Base-by-base conservation (phyloP, 306 rosid genomes). In the Pachyrhizus erosus region DNA sequence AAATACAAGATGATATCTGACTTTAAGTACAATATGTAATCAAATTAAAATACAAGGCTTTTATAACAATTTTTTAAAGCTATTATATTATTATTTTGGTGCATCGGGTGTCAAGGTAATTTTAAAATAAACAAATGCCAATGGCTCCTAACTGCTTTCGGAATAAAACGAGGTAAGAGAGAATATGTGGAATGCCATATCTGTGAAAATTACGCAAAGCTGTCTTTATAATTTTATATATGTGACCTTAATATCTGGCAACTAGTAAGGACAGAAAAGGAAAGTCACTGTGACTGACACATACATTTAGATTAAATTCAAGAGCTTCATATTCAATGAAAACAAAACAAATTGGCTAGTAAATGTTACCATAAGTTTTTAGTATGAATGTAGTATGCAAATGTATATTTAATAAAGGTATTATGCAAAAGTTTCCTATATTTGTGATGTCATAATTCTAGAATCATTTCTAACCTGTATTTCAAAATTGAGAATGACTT, bases 401-500 rank as follows among this genome's bases (percentile, higher is more conserved):
- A 54, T 45, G 8, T 45, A 46, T 71, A 60, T n/a, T 15, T 14
- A 55, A 12, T 2, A 10, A 20, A 29, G 3, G 5, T 7, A 29
- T n/a, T 6, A 60, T 0, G n/a, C 39, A 51, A 78, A 31, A 17
- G 13, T 54, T 58, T 1, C 34, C 77, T 64, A 29, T 54, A 42
- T 24, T 49, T 67, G 48, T 18, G 37, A 69, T 81, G 34, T 70
- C 6, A 42, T 58, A 42, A 64, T 61, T 27, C 70, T 24, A 75
- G 60, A 74, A 66, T 51, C 27, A 39, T 67, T 42, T 54, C 27
- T 54, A 18, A 54, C 27, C 5, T 6, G 61, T 54, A 11, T 57
- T 57, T 67, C 12, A 24, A 77, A 55, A 39, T 45, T 69, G 76
- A 49, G 68, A 67, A 66, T 66, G 70, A 55, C 51, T 39, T 1